Base-by-base conservation (phyloP, 805 yeast genomes). In the Saturnispora halmiae region DNA sequence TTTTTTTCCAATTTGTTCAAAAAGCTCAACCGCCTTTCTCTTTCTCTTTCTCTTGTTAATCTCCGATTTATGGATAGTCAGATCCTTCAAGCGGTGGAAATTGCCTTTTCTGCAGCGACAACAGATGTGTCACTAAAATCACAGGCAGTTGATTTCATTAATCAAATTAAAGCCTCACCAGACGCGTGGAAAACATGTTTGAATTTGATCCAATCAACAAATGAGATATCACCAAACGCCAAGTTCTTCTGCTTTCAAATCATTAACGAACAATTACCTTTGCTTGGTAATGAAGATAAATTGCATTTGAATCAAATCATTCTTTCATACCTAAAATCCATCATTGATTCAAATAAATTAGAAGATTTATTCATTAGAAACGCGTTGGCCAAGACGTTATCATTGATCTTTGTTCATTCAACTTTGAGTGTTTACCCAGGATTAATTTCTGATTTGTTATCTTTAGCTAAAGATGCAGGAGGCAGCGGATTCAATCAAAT, bases 1-100 rank as follows among this genome's bases (percentile, higher is more conserved):
- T 33, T 33, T 33, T 33, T 21, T 24, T 33, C 16, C 36, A 22
- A 8, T 11, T 7, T 33, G 13, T 33, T n/a, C n/a, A n/a, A n/a
- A n/a, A n/a, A n/a, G n/a, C n/a, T n/a, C n/a, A n/a, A n/a, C n/a
- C n/a, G n/a, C n/a, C n/a, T 15, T 14, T 7, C 15, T 11, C 15
- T 13, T 4, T 33, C 22, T 11, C 16, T n/a, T 15, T 13, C 27
- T 13, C 15, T 22, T n/a, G 15, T 20, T 14, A 14, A 11, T 9
- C 15, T 33, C 22, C 26, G 9, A 15, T 22, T 33, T 34, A 61
- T 62, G 66, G 66, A 63, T 36, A 34, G 53, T 48, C 94, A 87
- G 66, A 80, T 88, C 53, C 85, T 75, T 59, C 92, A 85, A 63
- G 96, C 95, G 31, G 92, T 88, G 36, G 79, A 75, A 47, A 76